Evolutionary conservation across 768 basidiomycete genomes (phyloP).

Genomic region (Boletus fagicola): DNA sequence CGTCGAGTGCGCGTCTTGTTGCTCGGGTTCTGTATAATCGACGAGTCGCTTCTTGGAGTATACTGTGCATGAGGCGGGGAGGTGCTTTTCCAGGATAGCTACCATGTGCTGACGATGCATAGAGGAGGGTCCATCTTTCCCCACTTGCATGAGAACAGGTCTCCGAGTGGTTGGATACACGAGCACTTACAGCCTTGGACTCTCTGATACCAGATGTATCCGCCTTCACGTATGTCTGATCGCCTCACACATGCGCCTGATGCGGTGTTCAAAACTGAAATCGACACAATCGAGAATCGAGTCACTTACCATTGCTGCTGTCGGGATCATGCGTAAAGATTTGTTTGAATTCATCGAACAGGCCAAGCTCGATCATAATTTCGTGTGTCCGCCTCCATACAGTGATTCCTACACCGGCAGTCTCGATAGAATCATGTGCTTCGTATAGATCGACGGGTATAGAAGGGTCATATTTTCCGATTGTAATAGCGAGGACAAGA

Average conservation of each 20-base stretch:
- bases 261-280: too few relatives aligned
- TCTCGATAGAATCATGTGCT: slow-evolving; percentile 39
- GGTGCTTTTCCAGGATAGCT: slow-evolving; percentile 14
- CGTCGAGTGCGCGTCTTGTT: slow-evolving; percentile 29
- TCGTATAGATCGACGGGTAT: slow-evolving; percentile 48
- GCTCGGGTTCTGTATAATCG: slow-evolving; percentile 7
- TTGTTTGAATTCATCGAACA: slow-evolving; percentile 35
- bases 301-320: background rate
- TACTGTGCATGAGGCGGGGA: slow-evolving; percentile 20
- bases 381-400: slow-evolving; percentile 48
- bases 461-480: slow-evolving; percentile 2
- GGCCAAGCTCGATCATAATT: slow-evolving; percentile 43
- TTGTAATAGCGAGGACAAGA: slow-evolving; percentile 39
- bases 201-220: too few relatives aligned
- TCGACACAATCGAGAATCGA: too few relatives aligned
- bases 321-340: background rate
- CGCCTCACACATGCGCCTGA: too few relatives aligned
- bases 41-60: slow-evolving; percentile 22
- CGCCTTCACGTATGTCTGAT: too few relatives aligned
- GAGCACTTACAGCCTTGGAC: too few relatives aligned
- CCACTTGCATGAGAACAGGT: background rate
- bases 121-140: slow-evolving; percentile 6
- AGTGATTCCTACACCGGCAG: slow-evolving; percentile 43
- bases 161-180: too few relatives aligned
- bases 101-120: slow-evolving; percentile 28